These are phyloP conservation scores for Scenedesmus sp. DNA, from an alignment of 163 green algal genomes.

Conservation along the genomic window DNA sequence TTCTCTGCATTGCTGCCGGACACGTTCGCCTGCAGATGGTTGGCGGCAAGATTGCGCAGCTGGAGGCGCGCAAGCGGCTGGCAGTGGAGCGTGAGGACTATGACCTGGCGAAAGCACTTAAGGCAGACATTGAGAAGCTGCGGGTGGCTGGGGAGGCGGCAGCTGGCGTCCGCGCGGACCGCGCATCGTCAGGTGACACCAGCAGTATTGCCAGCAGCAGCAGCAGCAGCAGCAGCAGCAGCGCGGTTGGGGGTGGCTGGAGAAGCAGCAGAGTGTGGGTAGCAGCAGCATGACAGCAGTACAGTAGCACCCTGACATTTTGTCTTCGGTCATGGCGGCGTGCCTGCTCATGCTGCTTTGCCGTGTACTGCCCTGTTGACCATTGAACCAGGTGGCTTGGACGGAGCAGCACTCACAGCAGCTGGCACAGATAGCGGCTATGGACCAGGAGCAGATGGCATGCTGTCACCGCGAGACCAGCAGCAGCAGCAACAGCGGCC, in stretches of 20 bases:
- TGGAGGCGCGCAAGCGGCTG: constrained; percentile 86
- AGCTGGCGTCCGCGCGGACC: constrained; percentile 32
- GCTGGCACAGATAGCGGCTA: not conserved
- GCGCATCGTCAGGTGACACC: not conserved
- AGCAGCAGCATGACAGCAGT: too few relatives aligned
- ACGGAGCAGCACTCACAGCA: constrained; percentile 29
- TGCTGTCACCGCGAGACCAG: not conserved
- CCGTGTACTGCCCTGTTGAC: not conserved
- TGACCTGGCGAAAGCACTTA: constrained; percentile 94
- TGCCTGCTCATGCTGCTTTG: not conserved
- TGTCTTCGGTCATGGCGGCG: not conserved
- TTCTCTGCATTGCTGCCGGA: not conserved
- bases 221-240: constrained; percentile 70
- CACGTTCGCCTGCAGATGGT: constrained; percentile 58
- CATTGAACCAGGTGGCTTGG: not conserved
- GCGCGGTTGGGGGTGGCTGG: constrained; percentile 58
- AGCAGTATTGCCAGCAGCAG: not conserved
- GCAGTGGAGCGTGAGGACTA: constrained; percentile 96
- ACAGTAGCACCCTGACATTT: not conserved
- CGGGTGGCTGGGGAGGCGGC: constrained; percentile 67
- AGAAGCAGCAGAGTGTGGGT: not conserved
- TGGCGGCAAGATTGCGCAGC: constrained; percentile 83
- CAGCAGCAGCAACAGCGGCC: not conserved
- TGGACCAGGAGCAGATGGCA: constrained; percentile 6
- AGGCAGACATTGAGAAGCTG: constrained; percentile 90